Conservation (phyloP, 345 rosid genomes). For the Melaleuca alternifolia region DNA sequence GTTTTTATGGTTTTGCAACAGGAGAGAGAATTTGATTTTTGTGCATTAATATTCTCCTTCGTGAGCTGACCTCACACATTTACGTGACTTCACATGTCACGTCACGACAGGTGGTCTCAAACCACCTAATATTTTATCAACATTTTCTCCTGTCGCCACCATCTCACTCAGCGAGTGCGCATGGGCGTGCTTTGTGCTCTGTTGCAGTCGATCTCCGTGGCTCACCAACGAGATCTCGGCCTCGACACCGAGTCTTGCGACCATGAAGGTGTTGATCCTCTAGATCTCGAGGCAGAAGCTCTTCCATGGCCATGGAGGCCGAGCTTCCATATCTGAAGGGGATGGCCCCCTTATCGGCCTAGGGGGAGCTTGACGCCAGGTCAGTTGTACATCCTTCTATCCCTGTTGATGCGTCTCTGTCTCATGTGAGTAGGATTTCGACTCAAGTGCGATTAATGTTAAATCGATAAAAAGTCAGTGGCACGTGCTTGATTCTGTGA, state of each 20-base stretch:
- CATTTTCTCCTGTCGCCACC: no score
- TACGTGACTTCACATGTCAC: no score
- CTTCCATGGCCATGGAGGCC: neutral
- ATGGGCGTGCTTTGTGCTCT: no score
- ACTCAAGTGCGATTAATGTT: neutral
- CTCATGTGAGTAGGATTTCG: neutral
- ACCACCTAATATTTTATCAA: no score
- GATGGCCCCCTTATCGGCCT: neutral
- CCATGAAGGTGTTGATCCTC: neutral
- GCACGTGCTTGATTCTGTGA: neutral
- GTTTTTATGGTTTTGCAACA: no score
- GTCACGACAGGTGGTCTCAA: no score
- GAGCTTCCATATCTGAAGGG: neutral
- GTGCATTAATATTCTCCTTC: no score
- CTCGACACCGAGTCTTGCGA: neutral
- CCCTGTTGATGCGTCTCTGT: neutral
- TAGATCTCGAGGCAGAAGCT: neutral
- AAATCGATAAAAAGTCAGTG: neutral
- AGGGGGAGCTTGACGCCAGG: neutral
- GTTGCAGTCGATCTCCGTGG: neutral
- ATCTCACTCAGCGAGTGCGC: no score
- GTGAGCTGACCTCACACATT: no score
- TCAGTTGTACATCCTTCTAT: neutral
- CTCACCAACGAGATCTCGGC: neutral
- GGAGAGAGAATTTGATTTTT: no score